Conservation (phyloP, 805 yeast genomes). For the Komagataella pastoris region DNA sequence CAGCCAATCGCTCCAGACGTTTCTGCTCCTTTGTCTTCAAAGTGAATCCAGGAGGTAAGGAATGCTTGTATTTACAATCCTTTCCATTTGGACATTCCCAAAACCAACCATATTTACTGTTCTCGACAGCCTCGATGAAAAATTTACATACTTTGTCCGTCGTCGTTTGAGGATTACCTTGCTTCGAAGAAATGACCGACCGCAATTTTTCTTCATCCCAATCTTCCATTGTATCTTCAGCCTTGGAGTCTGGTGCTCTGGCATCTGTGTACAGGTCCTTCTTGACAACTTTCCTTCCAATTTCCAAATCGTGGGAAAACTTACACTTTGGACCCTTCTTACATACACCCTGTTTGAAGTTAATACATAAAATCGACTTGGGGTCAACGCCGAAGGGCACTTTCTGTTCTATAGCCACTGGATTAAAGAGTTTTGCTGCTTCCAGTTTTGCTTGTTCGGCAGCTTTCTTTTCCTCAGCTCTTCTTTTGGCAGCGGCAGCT, state of each 20-base stretch:
- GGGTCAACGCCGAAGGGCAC: constrained; percentile 98
- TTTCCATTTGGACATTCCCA: constrained; percentile 96
- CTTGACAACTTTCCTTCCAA: constrained; percentile 82
- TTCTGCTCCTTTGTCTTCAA: constrained; percentile 95
- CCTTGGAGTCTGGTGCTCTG: constrained; percentile 44
- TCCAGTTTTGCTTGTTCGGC: constrained; percentile 83
- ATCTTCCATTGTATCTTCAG: constrained; percentile 80
- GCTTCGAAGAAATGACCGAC: constrained; percentile 77
- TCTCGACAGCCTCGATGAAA: constrained; percentile 94
- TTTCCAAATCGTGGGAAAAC: constrained; percentile 77
- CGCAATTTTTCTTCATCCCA: constrained; percentile 97
- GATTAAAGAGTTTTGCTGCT: constrained; percentile 64
- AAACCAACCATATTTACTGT: constrained; percentile 97
- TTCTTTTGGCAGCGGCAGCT: constrained; percentile 43
- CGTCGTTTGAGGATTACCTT: constrained; percentile 87
- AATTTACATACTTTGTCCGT: constrained; percentile 90
- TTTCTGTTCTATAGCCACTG: constrained; percentile 59
- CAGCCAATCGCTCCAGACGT: constrained; percentile 74
- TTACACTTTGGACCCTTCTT: constrained; percentile 79
- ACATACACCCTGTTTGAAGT: constrained; percentile 77
- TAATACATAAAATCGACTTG: constrained; percentile 80
- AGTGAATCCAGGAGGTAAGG: constrained; percentile 93
- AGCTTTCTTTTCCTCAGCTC: constrained; percentile 81
- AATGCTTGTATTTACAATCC: constrained; percentile 87
- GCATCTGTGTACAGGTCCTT: constrained; percentile 88